Conservation (phyloP, 2,329 filamentous ascomycete genomes). For the Venturia carpophila region DNA sequence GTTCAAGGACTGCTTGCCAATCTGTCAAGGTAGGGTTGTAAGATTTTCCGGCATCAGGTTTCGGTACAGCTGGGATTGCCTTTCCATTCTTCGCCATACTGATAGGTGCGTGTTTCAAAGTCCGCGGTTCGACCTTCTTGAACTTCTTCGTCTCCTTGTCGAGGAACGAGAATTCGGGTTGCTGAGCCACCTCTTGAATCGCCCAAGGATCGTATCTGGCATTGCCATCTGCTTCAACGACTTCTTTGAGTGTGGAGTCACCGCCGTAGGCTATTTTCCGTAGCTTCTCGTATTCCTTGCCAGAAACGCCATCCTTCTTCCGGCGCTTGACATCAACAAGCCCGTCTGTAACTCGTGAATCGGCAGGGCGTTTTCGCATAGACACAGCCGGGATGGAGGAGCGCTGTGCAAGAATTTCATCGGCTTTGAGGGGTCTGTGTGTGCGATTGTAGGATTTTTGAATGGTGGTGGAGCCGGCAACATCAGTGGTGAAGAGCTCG, state of each 20-base stretch:
- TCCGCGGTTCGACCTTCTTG: conserved; percentile 61
- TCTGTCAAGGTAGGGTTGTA: conserved; percentile 89
- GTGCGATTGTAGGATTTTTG: conserved; percentile 56
- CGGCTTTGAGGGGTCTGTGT: conserved; percentile 75
- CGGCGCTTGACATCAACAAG: conserved; percentile 65
- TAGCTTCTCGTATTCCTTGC: conserved; percentile 74
- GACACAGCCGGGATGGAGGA: conserved; percentile 75
- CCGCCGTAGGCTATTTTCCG: conserved; percentile 69
- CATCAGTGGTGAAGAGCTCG: conserved; percentile 80
- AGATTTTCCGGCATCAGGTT: conserved; percentile 73
- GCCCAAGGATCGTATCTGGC: conserved; percentile 72
- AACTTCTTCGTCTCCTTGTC: conserved; percentile 56
- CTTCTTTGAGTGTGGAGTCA: conserved; percentile 43
- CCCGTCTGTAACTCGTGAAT: conserved; percentile 62
- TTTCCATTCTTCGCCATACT: conserved; percentile 80
- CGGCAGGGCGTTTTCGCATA: conserved; percentile 63
- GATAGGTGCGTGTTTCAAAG: conserved; percentile 67
- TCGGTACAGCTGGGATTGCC: conserved; percentile 65
- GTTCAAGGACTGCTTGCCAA: conserved; percentile 67
- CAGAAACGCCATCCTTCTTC: conserved; percentile 70
- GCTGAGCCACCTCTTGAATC: conserved; percentile 41
- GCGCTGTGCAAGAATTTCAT: conserved; percentile 82
- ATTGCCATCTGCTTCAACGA: conserved; percentile 48
- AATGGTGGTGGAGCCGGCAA: conserved; percentile 59
- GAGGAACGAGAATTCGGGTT: conserved; percentile 56